Evolutionary conservation across 495 filamentous ascomycete species (phyloP).

Genomic region (Tuber melanosporum): DNA sequence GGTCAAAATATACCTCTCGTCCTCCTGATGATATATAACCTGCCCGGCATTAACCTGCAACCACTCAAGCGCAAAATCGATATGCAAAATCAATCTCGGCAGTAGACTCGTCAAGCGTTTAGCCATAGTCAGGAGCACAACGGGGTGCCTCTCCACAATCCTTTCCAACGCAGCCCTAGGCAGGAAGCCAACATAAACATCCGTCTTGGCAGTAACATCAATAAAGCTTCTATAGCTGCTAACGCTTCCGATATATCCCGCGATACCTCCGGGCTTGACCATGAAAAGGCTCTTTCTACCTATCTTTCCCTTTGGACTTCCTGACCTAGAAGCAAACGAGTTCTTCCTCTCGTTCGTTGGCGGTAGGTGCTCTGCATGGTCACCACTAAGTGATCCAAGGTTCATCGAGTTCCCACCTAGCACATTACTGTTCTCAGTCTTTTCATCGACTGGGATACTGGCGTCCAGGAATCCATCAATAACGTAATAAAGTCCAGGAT

Average conservation of each 20-base stretch:
- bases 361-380: constrained; percentile 20
- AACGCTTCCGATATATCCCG: constrained; percentile 86
- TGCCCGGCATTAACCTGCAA: constrained; percentile 91
- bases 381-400: constrained; percentile 24
- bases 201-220: constrained; percentile 93
- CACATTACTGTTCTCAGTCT: constrained; percentile 30
- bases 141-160: constrained; percentile 84
- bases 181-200: constrained; percentile 96
- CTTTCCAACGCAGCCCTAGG: constrained; percentile 79
- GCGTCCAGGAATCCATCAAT: constrained; percentile 96
- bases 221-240: constrained; percentile 94
- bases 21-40: constrained; percentile 85
- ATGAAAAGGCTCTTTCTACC: constrained; percentile 71
- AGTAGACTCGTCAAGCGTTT: constrained; percentile 85
- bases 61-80: constrained; percentile 98
- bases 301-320: constrained; percentile 44
- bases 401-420: constrained; percentile 39
- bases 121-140: constrained; percentile 88
- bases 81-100: constrained; percentile 87
- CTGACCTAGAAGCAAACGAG: constrained; percentile 35
- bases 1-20: constrained; percentile 55
- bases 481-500: constrained; percentile 94
- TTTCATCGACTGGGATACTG: constrained; percentile 60
- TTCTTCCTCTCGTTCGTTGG: constrained; percentile 33
- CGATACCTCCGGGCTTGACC: constrained; percentile 90